Percentiles rank a stretch among this genome's conserved stretches.
Evolutionary conservation across 768 basidiomycete genomes (phyloP).

Genomic region (Mycena belliarum): DNA sequence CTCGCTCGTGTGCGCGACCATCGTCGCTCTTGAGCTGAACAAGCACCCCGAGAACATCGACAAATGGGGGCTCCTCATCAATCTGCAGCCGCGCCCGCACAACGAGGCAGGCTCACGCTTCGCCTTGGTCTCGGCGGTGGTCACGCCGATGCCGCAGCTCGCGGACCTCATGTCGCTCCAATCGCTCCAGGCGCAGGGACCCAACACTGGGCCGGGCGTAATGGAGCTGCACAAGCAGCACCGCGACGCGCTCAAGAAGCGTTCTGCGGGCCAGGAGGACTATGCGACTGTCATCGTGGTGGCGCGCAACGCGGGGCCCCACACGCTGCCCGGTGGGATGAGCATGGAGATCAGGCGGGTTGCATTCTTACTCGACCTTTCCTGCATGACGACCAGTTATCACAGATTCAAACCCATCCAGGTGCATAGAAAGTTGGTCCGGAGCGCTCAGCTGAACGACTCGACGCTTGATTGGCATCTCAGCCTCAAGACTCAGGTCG

Average conservation of each 20-base stretch:
- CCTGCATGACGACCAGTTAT: neutral
- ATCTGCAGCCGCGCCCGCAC: conserved; percentile 1
- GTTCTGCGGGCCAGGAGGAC: conserved; percentile 3
- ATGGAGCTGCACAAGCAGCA: conserved; percentile 10
- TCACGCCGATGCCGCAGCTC: conserved; percentile 3
- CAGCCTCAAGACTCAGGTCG: neutral
- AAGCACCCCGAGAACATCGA: conserved; percentile 14
- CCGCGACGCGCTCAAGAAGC: conserved; percentile 10
- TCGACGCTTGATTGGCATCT: conserved; percentile 10
- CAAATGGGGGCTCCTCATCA: conserved; percentile 10
- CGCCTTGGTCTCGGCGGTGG: neutral
- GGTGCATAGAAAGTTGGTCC: neutral
- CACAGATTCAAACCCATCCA: conserved; percentile 11
- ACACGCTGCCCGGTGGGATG: conserved; percentile 5
- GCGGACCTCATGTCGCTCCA: neutral
- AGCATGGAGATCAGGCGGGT: neutral
- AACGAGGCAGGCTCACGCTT: conserved; percentile 18
- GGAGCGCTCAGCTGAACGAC: conserved; percentile 6
- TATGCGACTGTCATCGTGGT: conserved; percentile 1
- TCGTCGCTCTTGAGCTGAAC: conserved; percentile 17
- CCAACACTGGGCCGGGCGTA: neutral
- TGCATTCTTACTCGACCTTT: neutral
- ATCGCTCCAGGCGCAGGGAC: no score
- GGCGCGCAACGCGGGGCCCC: neutral
- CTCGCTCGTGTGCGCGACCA: conserved; percentile 12